phyloP scores from a whole-genome alignment of 108 stramenopile genomes.

The Conticribra guillardii region DNA sequence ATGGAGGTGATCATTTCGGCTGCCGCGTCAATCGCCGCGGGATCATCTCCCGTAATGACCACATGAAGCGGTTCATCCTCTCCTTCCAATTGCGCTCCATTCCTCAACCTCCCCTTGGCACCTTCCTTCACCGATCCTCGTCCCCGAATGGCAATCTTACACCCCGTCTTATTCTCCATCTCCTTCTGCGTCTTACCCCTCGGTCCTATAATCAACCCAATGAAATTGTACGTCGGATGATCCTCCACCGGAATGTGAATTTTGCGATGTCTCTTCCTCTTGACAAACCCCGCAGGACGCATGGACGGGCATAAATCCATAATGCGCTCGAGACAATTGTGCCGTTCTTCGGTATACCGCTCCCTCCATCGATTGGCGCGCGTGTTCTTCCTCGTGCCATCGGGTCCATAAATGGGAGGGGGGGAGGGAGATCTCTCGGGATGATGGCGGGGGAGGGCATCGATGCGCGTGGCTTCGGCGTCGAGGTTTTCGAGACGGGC shows the following conservation, averaged over 20 bases:
- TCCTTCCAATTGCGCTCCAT: conserved; percentile 80
- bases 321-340: conserved; percentile 87
- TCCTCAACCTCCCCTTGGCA: conserved; percentile 77
- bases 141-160: conserved; percentile 98
- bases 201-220: conserved; percentile 96
- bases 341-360: conserved; percentile 81
- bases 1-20: conserved; percentile 92
- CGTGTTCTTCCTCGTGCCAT: conserved; percentile 95
- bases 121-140: conserved; percentile 97
- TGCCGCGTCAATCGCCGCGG: conserved; percentile 86
- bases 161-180: conserved; percentile 95
- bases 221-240: conserved; percentile 96
- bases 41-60: conserved; percentile 92
- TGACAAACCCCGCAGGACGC: conserved; percentile 51
- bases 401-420: conserved; percentile 91
- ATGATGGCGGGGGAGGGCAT: conserved; percentile 80
- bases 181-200: conserved; percentile 99
- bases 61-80: conserved; percentile 97
- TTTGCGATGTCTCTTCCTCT: conserved; percentile 77
- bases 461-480: conserved; percentile 72
- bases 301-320: conserved; percentile 73
- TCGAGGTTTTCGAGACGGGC: conserved; percentile 68
- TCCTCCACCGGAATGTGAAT: conserved; percentile 90
- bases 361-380: conserved; percentile 95
- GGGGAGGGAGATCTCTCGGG: conserved; percentile 87